Evolutionary conservation across 768 basidiomycete genomes (phyloP), one percentile per base, ranked within the genome.

Genomic region (Mycena rosella): DNA sequence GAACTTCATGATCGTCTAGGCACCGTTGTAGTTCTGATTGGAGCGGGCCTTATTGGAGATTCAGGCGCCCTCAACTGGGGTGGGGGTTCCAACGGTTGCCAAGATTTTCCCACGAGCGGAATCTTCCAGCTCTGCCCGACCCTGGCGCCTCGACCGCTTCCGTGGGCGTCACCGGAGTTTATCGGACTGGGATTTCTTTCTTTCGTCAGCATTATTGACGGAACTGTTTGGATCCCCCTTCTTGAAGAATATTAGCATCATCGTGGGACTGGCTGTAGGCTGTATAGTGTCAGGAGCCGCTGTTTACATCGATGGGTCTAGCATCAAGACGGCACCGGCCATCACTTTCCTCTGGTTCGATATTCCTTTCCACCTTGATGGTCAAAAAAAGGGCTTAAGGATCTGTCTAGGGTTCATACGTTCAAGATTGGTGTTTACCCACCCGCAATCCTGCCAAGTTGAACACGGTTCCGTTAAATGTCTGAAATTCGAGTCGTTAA

Each of bases 181-280:
- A 91, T 95, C 52, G 94, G 95, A 5, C 86, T 96, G 27, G 95
- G 95, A 0, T 96, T 96, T 84, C 83, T 96, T 30, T 91, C 90
- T 0, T 96, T 95, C 78, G 73, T 89, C 53, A 83, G 87, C 13
- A 95, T 95, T 72, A 86, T 95, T 95, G 29, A 91, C 91, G 0
- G 94, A 96, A 75, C 78, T 95, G 22, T 93, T 95, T 69, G 95
- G 94, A 9, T 91, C 89, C 5, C 95, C 94, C 0, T 96, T 96
- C 82, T 78, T 96, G 74, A 91, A 92, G 79, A 95, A 94, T 72
- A 85, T 88, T 60, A 90, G 89, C 30, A 89, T 94, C 70, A 91
- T 95, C 58, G 85, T 93, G 24, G 92, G 93, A 0, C 81, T 95
- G 20, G 83, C 84, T 10, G 87, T 95, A 2, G 93, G 94, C 1